These are phyloP conservation scores for Solanum piurae DNA, from an alignment of 257 asterid genomes.

Conservation along the genomic window DNA sequence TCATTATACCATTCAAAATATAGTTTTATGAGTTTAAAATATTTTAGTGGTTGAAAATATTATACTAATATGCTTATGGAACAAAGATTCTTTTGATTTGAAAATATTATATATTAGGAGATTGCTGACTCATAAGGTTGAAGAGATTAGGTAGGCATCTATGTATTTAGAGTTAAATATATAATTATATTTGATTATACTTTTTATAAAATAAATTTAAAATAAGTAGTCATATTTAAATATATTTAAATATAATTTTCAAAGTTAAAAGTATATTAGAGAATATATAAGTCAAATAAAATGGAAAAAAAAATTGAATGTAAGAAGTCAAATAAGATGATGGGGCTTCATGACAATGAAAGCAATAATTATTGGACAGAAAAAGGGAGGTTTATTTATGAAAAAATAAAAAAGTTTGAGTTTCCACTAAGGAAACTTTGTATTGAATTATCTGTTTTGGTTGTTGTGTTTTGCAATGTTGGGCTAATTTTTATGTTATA, in stretches of 20 bases:
- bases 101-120: neutral
- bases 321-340: neutral
- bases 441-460: too few relatives aligned
- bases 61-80: neutral
- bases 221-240: neutral
- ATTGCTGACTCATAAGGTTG: neutral
- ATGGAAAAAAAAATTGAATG: neutral
- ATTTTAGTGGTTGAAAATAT: neutral
- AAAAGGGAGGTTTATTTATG: neutral
- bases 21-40: neutral
- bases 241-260: neutral
- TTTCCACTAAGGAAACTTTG: neutral
- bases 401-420: neutral
- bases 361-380: neutral
- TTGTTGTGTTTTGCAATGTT: too few relatives aligned
- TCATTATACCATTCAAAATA: neutral
- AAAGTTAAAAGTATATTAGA: too few relatives aligned
- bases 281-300: neutral
- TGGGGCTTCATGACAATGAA: neutral
- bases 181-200: neutral
- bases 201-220: too few relatives aligned
- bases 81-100: neutral
- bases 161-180: neutral
- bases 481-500: too few relatives aligned
- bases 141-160: neutral